A percentile compares a stretch with the other conserved stretches of the same genome.
Conservation (phyloP, 2,329 filamentous ascomycete species). For the Pseudogymnoascus sp. region DNA sequence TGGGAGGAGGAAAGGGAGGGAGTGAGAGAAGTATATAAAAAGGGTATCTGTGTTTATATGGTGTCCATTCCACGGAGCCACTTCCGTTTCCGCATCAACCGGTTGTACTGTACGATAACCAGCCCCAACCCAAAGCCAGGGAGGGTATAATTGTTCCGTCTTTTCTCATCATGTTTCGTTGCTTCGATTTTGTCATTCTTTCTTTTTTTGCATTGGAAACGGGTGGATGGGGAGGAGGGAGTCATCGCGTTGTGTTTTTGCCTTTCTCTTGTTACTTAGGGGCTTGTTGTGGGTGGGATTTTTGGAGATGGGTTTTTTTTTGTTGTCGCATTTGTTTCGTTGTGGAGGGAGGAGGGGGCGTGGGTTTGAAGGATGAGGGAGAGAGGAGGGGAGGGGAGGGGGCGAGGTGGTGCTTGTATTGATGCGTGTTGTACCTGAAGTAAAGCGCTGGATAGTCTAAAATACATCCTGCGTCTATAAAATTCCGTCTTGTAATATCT, state of each 20-base stretch:
- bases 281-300: not conserved
- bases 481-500: not conserved
- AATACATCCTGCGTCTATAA: not conserved
- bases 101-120: constrained; percentile 4
- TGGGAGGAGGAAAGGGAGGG: not conserved
- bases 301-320: not conserved
- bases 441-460: not conserved
- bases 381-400: not conserved
- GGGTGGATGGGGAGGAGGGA: not conserved
- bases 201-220: not conserved
- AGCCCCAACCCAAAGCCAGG: not conserved
- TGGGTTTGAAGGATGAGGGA: not conserved
- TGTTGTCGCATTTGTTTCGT: not conserved
- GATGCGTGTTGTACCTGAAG: constrained; percentile 3
- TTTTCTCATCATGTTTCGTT: not conserved
- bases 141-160: not conserved
- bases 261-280: not conserved
- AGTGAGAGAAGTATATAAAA: not conserved
- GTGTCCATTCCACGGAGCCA: not conserved
- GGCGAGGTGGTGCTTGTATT: not conserved
- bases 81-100: not conserved
- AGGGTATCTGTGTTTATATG: constrained; percentile 3
- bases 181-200: not conserved
- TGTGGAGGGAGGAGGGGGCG: not conserved
- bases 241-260: not conserved